Evolutionary conservation across 2,329 filamentous ascomycete species (phyloP), one percentile per base, ranked within the genome.

Genomic region (Monascus ruber): DNA sequence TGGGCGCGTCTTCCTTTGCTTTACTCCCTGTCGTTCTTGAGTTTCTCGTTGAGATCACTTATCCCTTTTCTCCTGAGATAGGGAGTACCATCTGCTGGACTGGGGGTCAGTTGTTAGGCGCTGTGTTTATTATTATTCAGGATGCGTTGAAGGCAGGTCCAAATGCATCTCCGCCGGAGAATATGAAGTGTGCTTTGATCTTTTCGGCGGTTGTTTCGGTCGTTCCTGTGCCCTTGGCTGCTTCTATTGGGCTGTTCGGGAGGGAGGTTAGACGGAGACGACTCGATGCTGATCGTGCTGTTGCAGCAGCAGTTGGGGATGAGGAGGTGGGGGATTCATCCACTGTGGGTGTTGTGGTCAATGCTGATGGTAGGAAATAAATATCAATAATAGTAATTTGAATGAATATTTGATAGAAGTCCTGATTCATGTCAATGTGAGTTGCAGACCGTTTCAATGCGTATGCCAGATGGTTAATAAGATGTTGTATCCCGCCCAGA

Each of bases 1-100:
- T 94, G 3, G 91, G 91, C 34, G 87, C 86, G 1, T 68, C 85
- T 0, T 79, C 74, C 6, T 96, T 96, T 63, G 74, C 74, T 17
- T 66, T 96, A 3, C 72, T 96, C 1, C 91, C 91, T 3, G 75
- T 94, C 31, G 83, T 79, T 5, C 73, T 96, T 36, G 91, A 98
- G 63, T 87, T 83, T 50, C 69, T 95, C 10, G 84, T 85, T 37
- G 86, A 96, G 59, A 74, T 94, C 42, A 87, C 83, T 4, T 85
- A 91, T 54, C 91, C 91, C 0, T 77, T 93, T 25, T 81, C 79
- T 32, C 88, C 91, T 0, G 89, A 94, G 63, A 75, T 95, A 34
- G 85, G 84, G 1, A 84, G 78, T 45, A 86, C 84, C 26, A 69
- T 93, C 24, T 84, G 82, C 53, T 96, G 91, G 91, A 75, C 77